Evolutionary conservation across 352 stramenopile species (phyloP).

Genomic region (Globisporangium nagaii): DNA sequence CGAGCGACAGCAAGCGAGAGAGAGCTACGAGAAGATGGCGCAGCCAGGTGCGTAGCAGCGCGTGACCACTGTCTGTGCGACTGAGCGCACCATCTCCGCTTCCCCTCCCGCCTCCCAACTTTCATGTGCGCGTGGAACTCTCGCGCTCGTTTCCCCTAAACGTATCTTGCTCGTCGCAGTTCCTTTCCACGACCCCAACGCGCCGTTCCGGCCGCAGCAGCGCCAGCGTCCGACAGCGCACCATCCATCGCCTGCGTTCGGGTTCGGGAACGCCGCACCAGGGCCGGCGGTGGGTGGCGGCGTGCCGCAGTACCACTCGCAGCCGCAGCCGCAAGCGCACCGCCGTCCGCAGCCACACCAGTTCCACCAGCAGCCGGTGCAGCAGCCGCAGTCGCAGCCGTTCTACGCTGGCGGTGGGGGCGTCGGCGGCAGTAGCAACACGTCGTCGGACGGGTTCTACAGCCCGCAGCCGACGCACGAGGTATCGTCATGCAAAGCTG

Average conservation of each 20-base stretch:
- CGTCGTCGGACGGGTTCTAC: slow-evolving; percentile 26
- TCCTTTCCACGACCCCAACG: slow-evolving; percentile 53
- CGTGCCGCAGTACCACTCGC: slow-evolving; percentile 23
- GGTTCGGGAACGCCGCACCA: slow-evolving; percentile 5
- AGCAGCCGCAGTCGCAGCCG: slow-evolving; percentile 10
- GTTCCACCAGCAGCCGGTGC: slow-evolving; percentile 43
- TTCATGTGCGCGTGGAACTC: background rate
- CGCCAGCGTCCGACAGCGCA: slow-evolving; percentile 27
- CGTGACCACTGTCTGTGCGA: background rate
- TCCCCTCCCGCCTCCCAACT: background rate
- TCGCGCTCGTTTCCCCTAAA: no score
- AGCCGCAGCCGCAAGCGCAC: slow-evolving; percentile 30
- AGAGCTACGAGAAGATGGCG: slow-evolving; percentile 14
- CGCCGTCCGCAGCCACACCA: slow-evolving; percentile 45
- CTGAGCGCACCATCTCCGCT: background rate
- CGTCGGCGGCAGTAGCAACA: background rate
- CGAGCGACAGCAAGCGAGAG: background rate
- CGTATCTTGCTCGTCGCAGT: slow-evolving; percentile 19
- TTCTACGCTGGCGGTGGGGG: slow-evolving; percentile 14
- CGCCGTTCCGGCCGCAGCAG: slow-evolving; percentile 26
- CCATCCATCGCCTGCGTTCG: slow-evolving; percentile 16
- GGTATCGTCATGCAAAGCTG: slow-evolving; percentile 8
- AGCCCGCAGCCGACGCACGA: slow-evolving; percentile 28
- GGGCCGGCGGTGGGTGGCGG: slow-evolving; percentile 9
- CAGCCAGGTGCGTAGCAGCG: slow-evolving; percentile 19